Base-by-base conservation (phyloP, 805 yeast genomes). In the Pichia heedii region DNA sequence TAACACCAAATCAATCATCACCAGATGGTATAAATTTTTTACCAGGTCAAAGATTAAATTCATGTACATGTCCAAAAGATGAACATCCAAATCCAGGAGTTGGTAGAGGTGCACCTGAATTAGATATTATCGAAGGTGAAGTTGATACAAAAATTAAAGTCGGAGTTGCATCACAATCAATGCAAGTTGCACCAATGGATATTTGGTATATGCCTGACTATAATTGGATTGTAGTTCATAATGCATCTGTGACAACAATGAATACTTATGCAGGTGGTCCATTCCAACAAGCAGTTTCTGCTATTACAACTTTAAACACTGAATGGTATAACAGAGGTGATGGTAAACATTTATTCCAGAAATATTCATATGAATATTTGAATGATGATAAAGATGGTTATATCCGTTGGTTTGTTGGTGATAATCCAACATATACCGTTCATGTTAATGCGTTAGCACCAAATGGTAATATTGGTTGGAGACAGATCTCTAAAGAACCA, bases 101-200 rank as follows among this genome's bases (percentile, higher is more conserved):
- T 1, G 97, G 97, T 13, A 78, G 97, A 62, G 96, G 96, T 42
- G 95, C 96, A 0, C 96, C 96, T 10, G 97, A 88, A 70, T 86
- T 90, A 54, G 97, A 90, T 76, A 78, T 81, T 37, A 61, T 90
- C 41, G 97, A 90, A 74, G 96, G 82, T 50, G 88, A 86, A 52
- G 75, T 78, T 22, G 79, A 77, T 49, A 69, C 81, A 2, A 67
- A 61, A 13, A 43, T 69, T 19, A 48, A 52, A 34, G 57, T 66
- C 50, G 93, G 93, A 53, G 75, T 81, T 36, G 96, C 89, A 1
- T 86, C 97, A 4, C 98, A 90, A 64, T 87, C 97, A 4, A 64
- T 82, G 57, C 97, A 90, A 69, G 67, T 87, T 49, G 97, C 97
- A 16, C 97, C 97, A 10, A 78, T 78, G 59, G 97, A 90, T 63